Percentiles rank a stretch among this genome's conserved stretches.
Evolutionary conservation across 179 eudicot species (phyloP).

Genomic region (Spinacia oleracea): DNA sequence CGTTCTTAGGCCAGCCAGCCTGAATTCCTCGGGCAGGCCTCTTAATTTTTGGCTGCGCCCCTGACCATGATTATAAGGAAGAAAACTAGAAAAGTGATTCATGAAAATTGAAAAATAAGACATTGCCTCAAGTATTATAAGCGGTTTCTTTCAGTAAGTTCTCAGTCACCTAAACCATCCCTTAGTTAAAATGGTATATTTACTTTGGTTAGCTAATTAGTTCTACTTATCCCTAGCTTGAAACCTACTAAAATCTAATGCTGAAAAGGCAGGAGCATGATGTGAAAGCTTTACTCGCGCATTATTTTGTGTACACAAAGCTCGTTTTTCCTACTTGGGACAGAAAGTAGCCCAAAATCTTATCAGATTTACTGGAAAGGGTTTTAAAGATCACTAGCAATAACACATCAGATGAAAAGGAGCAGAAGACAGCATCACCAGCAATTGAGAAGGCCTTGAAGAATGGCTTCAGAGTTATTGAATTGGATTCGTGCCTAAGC

Average conservation of each 20-base stretch:
- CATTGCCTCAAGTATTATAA: too few relatives aligned
- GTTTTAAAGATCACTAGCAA: not conserved
- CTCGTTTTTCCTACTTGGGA: conserved; percentile 16
- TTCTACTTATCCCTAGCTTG: not conserved
- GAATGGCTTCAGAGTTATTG: conserved; percentile 24
- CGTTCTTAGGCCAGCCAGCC: not conserved
- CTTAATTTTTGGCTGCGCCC: too few relatives aligned
- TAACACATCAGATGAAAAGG: not conserved
- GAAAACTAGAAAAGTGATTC: too few relatives aligned
- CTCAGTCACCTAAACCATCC: conserved; percentile 11
- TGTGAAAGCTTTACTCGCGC: not conserved
- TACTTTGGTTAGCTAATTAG: not conserved
- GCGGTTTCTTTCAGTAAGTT: conserved; percentile 23
- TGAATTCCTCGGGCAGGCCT: too few relatives aligned
- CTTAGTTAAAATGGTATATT: not conserved
- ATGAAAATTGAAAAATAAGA: too few relatives aligned
- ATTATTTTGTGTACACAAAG: conserved; percentile 28
- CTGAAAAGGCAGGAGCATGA: conserved; percentile 14
- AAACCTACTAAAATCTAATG: not conserved
- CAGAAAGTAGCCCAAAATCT: not conserved
- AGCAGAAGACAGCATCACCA: not conserved
- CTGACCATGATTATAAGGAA: not conserved
- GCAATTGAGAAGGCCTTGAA: conserved; percentile 20
- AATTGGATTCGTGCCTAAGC: conserved; percentile 19
- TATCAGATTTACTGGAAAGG: not conserved